These are phyloP conservation scores for Cyberlindnera subsufficiens DNA, from an alignment of 805 yeast species.

Conservation along the genomic window DNA sequence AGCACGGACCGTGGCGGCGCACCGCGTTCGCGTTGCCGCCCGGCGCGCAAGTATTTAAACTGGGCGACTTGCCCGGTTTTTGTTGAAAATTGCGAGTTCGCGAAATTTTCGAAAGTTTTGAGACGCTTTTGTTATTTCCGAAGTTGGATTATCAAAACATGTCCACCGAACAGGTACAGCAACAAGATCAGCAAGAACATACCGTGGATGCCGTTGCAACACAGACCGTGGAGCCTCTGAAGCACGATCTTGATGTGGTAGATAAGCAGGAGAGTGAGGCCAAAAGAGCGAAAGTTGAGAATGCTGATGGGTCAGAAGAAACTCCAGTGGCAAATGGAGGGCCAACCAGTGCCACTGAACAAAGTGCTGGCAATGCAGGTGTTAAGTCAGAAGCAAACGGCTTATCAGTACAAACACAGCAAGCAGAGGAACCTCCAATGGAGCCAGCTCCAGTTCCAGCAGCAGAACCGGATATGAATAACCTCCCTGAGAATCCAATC, in stretches of 20 bases:
- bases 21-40: neutral
- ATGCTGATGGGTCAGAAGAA: neutral
- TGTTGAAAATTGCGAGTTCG: neutral
- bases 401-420: neutral
- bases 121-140: slow-evolving; percentile 5
- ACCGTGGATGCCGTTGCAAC: neutral
- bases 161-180: neutral
- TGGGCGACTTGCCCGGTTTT: slow-evolving; percentile 10
- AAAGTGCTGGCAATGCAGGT: neutral
- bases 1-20: slow-evolving; percentile 2
- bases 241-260: slow-evolving; percentile 9
- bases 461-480: slow-evolving; percentile 65
- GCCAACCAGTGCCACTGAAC: neutral
- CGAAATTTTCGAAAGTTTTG: neutral
- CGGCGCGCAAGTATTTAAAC: slow-evolving; percentile 12
- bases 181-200: neutral
- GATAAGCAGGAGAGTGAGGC: slow-evolving; percentile 2
- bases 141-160: neutral
- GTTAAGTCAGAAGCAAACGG: neutral
- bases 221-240: neutral
- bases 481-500: slow-evolving; percentile 59
- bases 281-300: slow-evolving; percentile 8
- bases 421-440: slow-evolving; percentile 8
- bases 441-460: slow-evolving; percentile 75
- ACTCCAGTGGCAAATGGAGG: neutral